phyloP scores from a whole-genome alignment of 225 moss, liverwort and hornwort genomes.

The Polytrichum formosum region DNA sequence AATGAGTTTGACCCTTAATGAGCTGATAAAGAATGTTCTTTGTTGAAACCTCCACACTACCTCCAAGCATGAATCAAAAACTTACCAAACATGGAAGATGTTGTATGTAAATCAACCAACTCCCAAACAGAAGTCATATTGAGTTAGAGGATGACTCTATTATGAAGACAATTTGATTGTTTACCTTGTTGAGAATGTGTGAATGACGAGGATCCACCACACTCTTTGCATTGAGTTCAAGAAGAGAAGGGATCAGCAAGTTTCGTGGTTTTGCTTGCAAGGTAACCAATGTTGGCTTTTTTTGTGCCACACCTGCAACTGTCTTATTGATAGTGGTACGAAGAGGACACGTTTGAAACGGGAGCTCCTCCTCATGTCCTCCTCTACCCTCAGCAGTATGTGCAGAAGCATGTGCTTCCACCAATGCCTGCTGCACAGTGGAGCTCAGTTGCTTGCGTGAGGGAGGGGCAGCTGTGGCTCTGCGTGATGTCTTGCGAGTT shows the following conservation, averaged over 20 bases:
- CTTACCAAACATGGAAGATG: no score
- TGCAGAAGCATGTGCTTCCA: slow-evolving; percentile 36
- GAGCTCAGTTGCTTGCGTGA: slow-evolving; percentile 44
- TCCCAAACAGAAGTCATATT: no score
- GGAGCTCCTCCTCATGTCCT: slow-evolving; percentile 15
- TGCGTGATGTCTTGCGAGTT: slow-evolving; percentile 27
- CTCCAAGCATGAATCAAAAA: no score
- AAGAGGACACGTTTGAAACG: slow-evolving; percentile 59
- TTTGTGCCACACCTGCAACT: slow-evolving; percentile 40
- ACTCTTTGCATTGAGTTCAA: slow-evolving; percentile 71
- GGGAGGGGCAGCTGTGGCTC: slow-evolving; percentile 32
- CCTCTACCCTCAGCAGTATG: slow-evolving; percentile 22
- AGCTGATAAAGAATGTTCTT: no score
- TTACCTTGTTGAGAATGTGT: slow-evolving; percentile 1
- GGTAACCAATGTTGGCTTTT: slow-evolving; percentile 78
- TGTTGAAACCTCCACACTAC: no score
- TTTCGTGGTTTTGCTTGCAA: slow-evolving; percentile 76
- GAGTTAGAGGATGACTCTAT: no score
- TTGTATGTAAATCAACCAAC: no score
- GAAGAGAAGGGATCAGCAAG: slow-evolving; percentile 66
- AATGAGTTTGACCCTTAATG: no score
- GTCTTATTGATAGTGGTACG: slow-evolving; percentile 37
- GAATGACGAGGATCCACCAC: slow-evolving; percentile 19
- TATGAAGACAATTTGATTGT: neutral
- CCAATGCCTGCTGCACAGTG: slow-evolving; percentile 68